Conservation (phyloP, 1,284 basidiomycete genomes). For the Amylostereum areolatum region DNA sequence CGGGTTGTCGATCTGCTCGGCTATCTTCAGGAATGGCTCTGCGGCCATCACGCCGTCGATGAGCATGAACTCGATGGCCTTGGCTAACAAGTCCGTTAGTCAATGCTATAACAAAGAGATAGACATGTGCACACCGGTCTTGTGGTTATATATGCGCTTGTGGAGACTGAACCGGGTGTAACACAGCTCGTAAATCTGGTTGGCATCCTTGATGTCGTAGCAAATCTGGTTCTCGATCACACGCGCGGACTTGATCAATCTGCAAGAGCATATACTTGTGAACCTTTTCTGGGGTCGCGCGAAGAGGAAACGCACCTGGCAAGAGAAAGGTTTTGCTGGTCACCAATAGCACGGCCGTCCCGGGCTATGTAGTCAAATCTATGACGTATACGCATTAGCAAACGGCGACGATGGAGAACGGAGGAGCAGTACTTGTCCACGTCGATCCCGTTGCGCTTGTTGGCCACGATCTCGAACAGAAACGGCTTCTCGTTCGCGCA, state of each 20-base stretch:
- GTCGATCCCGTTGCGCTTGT: slow-evolving; percentile 72
- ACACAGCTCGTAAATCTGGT: slow-evolving; percentile 67
- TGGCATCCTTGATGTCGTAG: slow-evolving; percentile 74
- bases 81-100: slow-evolving; percentile 30
- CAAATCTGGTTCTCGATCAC: slow-evolving; percentile 70
- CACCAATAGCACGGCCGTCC: slow-evolving; percentile 66
- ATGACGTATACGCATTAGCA: neutral
- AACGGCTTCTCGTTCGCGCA: slow-evolving; percentile 45
- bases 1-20: slow-evolving; percentile 49
- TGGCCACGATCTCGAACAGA: slow-evolving; percentile 70
- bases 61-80: slow-evolving; percentile 75
- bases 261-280: slow-evolving; percentile 17
- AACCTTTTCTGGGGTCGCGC: neutral
- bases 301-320: slow-evolving; percentile 29
- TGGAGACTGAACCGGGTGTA: slow-evolving; percentile 68
- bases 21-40: slow-evolving; percentile 55
- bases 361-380: slow-evolving; percentile 77
- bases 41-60: slow-evolving; percentile 65
- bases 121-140: slow-evolving; percentile 46
- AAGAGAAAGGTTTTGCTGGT: slow-evolving; percentile 50
- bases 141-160: slow-evolving; percentile 74
- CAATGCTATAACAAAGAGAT: neutral
- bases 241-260: slow-evolving; percentile 65
- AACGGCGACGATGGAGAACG: neutral
- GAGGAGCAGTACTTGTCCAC: slow-evolving; percentile 62